These are phyloP conservation scores for Gliomastix tumulicola DNA, from an alignment of 2,329 filamentous ascomycete genomes.

Conservation along the genomic window DNA sequence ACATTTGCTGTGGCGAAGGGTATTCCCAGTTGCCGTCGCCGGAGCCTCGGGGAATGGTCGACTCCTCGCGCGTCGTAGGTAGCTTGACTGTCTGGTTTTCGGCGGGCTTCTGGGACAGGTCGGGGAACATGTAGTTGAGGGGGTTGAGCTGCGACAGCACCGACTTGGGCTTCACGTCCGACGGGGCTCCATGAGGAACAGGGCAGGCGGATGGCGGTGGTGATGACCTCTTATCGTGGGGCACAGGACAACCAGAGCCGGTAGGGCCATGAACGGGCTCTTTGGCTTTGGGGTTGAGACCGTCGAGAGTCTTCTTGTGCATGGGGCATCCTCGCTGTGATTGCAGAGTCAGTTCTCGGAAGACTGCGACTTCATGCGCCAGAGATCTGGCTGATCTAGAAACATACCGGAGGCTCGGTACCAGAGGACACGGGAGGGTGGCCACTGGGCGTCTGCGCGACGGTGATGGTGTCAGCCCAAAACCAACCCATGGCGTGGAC, in stretches of 20 bases:
- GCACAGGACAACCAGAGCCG: constrained; percentile 16
- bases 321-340: constrained; percentile 44
- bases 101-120: constrained; percentile 73
- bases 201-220: constrained; percentile 17
- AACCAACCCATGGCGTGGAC: constrained; percentile 51
- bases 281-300: constrained; percentile 26
- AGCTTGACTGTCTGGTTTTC: constrained; percentile 66
- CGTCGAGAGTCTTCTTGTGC: constrained; percentile 46
- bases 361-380: constrained; percentile 2
- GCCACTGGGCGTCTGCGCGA: constrained; percentile 22
- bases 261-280: constrained; percentile 9
- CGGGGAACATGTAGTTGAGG: constrained; percentile 92
- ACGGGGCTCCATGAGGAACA: constrained; percentile 16
- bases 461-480: constrained; percentile 44
- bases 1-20: constrained; percentile 98
- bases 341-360: constrained; percentile 12
- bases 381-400: background rate
- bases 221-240: constrained; percentile 11
- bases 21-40: constrained; percentile 88
- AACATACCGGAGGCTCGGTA: constrained; percentile 23
- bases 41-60: constrained; percentile 84
- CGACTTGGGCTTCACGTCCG: constrained; percentile 30
- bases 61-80: constrained; percentile 73
- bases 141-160: constrained; percentile 52
- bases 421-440: constrained; percentile 19